Percentiles rank a stretch among this genome's conserved stretches.
phyloP scores from a whole-genome alignment of 306 rosid species.

The Cucumis sativus region DNA sequence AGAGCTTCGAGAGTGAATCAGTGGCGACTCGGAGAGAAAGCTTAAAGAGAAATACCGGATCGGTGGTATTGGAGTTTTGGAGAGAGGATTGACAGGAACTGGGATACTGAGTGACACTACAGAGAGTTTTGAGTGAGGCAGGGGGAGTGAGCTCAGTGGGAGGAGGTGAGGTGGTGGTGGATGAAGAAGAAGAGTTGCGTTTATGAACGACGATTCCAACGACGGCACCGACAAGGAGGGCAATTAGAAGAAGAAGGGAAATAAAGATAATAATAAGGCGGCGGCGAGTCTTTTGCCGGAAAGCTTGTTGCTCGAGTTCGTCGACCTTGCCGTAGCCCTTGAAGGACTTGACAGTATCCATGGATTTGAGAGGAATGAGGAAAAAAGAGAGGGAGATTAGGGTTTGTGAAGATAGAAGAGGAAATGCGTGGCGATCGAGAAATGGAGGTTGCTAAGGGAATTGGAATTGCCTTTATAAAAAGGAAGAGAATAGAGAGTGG shows the following conservation, averaged over 20 bases:
- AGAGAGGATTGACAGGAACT: conserved; percentile 45
- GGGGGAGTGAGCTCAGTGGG: conserved; percentile 39
- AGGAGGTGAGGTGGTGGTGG: conserved; percentile 15
- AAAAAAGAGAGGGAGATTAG: background rate
- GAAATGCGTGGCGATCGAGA: background rate
- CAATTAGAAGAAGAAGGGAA: conserved; percentile 32
- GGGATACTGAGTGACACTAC: conserved; percentile 64
- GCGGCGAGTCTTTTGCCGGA: conserved; percentile 39
- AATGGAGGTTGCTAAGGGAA: background rate
- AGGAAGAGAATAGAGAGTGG: background rate
- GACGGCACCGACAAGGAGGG: conserved; percentile 36
- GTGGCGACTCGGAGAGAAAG: conserved; percentile 70
- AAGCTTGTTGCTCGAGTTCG: conserved; percentile 55
- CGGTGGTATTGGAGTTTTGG: conserved; percentile 43
- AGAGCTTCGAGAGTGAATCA: conserved; percentile 37
- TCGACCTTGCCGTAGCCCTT: conserved; percentile 83
- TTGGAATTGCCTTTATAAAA: background rate
- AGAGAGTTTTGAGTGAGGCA: conserved; percentile 51
- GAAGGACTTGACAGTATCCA: conserved; percentile 69
- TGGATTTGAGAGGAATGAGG: background rate
- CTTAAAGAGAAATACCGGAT: conserved; percentile 52
- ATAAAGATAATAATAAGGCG: conserved; percentile 30
- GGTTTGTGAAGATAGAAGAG: background rate
- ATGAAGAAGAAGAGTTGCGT: conserved; percentile 26
- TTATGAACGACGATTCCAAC: conserved; percentile 37